Evolutionary conservation across 495 filamentous ascomycete genomes (phyloP).

Genomic region (Lasiosphaeria hispida): DNA sequence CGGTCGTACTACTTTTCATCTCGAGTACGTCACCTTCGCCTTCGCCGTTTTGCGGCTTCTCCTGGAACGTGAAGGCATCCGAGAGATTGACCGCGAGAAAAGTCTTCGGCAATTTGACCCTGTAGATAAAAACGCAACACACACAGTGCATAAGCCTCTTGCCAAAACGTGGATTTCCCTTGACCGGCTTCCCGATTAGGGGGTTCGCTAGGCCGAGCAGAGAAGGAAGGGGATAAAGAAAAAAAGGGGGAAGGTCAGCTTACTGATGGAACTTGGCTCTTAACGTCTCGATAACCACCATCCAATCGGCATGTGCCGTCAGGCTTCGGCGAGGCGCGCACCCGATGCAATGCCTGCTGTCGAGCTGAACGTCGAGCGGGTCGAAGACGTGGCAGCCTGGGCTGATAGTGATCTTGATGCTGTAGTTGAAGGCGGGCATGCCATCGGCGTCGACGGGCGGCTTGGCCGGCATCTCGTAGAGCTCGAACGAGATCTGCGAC

Average conservation of each 20-base stretch:
- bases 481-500: slow-evolving; percentile 95
- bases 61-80: slow-evolving; percentile 61
- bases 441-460: slow-evolving; percentile 43
- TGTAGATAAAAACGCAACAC: slow-evolving; percentile 28
- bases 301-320: slow-evolving; percentile 93
- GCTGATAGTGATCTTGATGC: slow-evolving; percentile 91
- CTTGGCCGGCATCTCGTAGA: slow-evolving; percentile 89
- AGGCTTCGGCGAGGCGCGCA: slow-evolving; percentile 84
- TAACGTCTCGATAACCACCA: slow-evolving; percentile 87
- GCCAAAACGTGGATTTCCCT: neutral
- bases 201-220: neutral
- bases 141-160: slow-evolving; percentile 10
- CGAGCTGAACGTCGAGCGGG: slow-evolving; percentile 90
- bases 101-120: slow-evolving; percentile 89
- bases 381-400: slow-evolving; percentile 96
- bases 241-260: slow-evolving; percentile 29
- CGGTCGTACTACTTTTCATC: slow-evolving; percentile 6
- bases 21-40: slow-evolving; percentile 18
- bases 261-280: slow-evolving; percentile 93
- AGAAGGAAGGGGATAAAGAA: slow-evolving; percentile 1
- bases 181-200: slow-evolving; percentile 1
- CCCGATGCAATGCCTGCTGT: slow-evolving; percentile 91
- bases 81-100: slow-evolving; percentile 92
- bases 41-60: slow-evolving; percentile 42
- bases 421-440: slow-evolving; percentile 72